Percentiles rank a stretch among this genome's conserved stretches.
phyloP scores from a whole-genome alignment of 2,329 filamentous ascomycete species.

The Hymenoscyphus scutula region DNA sequence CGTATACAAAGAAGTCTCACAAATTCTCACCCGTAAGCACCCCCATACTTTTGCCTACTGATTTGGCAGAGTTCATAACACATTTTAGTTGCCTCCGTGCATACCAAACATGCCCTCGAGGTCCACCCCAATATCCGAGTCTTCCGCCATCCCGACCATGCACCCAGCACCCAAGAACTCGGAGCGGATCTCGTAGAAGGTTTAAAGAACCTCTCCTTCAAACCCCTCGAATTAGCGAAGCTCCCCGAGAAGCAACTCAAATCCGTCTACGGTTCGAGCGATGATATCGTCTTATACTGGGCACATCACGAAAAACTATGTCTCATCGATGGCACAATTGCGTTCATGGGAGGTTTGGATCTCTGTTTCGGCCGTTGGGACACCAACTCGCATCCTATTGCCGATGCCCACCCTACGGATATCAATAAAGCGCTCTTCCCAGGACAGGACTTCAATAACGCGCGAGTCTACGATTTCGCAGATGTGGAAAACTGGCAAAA shows the following conservation, averaged over 20 bases:
- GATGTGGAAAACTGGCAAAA: conserved; percentile 74
- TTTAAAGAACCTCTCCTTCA: conserved; percentile 48
- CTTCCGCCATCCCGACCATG: conserved; percentile 86
- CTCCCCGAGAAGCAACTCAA: conserved; percentile 72
- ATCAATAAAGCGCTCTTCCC: conserved; percentile 76
- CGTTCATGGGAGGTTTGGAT: conserved; percentile 90
- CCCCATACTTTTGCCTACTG: conserved; percentile 16
- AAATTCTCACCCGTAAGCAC: conserved; percentile 74
- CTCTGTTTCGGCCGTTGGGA: conserved; percentile 88
- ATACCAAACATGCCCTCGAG: conserved; percentile 79
- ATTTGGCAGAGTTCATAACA: conserved; percentile 27
- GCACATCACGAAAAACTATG: conserved; percentile 92
- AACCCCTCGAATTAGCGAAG: conserved; percentile 57
- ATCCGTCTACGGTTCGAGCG: conserved; percentile 75
- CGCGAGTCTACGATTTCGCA: conserved; percentile 76
- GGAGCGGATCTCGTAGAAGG: conserved; percentile 66
- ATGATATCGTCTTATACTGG: conserved; percentile 85
- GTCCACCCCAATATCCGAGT: conserved; percentile 83
- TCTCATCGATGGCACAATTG: conserved; percentile 72
- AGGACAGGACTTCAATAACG: conserved; percentile 92
- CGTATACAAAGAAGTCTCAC: conserved; percentile 88
- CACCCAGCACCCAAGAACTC: conserved; percentile 68
- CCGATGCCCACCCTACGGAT: conserved; percentile 71
- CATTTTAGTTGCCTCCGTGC: conserved; percentile 58
- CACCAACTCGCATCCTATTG: conserved; percentile 80